Percentiles rank a stretch among this genome's conserved stretches.
phyloP scores from a whole-genome alignment of 2,329 filamentous ascomycete species.

The Periconia digitata region DNA sequence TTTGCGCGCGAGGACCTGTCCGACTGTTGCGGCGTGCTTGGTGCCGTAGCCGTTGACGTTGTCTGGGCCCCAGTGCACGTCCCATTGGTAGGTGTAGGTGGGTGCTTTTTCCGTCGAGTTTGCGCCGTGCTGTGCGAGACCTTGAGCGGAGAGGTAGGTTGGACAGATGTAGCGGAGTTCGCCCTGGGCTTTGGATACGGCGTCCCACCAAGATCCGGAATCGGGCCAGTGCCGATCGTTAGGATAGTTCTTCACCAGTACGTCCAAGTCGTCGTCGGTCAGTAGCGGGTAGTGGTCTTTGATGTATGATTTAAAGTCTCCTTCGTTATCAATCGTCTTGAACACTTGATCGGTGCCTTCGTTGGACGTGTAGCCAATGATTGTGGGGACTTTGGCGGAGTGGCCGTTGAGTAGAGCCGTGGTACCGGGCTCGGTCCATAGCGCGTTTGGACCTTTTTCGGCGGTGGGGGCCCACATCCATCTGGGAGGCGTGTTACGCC shows the following conservation, averaged over 20 bases:
- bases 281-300: constrained; percentile 50
- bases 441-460: constrained; percentile 24
- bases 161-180: constrained; percentile 40
- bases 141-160: constrained; percentile 34
- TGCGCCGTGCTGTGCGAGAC: constrained; percentile 32
- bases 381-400: constrained; percentile 34
- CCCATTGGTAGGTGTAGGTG: constrained; percentile 39
- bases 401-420: constrained; percentile 27
- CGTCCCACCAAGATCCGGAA: constrained; percentile 35
- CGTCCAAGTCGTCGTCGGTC: constrained; percentile 52
- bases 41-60: constrained; percentile 35
- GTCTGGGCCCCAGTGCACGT: constrained; percentile 34
- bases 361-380: constrained; percentile 37
- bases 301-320: constrained; percentile 37
- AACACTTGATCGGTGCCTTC: constrained; percentile 47
- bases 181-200: constrained; percentile 36
- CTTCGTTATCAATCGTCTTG: constrained; percentile 40
- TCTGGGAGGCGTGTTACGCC: constrained; percentile 31
- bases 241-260: constrained; percentile 29
- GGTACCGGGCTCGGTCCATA: constrained; percentile 32
- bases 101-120: constrained; percentile 11
- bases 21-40: constrained; percentile 36
- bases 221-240: constrained; percentile 39
- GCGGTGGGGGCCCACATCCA: constrained; percentile 41
- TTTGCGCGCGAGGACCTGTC: constrained; percentile 33